Percentiles rank a stretch among this genome's conserved stretches.
These are phyloP conservation scores for Boletus barrowsii DNA, from an alignment of 768 basidiomycete genomes.

Conservation along the genomic window DNA sequence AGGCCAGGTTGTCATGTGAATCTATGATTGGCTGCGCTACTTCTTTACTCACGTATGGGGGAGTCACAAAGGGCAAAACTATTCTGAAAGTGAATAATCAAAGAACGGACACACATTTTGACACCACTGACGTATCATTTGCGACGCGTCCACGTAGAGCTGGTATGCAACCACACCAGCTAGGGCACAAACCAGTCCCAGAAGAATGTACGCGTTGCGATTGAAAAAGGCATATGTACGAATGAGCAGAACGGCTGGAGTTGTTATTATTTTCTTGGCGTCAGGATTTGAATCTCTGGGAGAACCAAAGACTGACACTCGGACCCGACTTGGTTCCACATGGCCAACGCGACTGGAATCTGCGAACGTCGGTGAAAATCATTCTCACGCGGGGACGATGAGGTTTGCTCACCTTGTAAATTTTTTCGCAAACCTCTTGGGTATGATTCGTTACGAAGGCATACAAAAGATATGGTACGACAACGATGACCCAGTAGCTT, in stretches of 20 bases:
- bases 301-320: constrained; percentile 48
- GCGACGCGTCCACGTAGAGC: constrained; percentile 72
- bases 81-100: constrained; percentile 11
- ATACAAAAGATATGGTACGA: constrained; percentile 76
- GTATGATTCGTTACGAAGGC: constrained; percentile 73
- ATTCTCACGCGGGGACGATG: neutral
- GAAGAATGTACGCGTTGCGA: constrained; percentile 64
- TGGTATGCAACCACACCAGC: constrained; percentile 78
- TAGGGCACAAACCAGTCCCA: constrained; percentile 60
- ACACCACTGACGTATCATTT: constrained; percentile 63
- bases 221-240: constrained; percentile 87
- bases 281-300: neutral
- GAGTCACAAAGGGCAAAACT: constrained; percentile 67
- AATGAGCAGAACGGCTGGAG: constrained; percentile 69
- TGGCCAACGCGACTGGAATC: constrained; percentile 78
- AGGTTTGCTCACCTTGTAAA: constrained; percentile 54
- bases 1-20: constrained; percentile 31
- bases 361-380: constrained; percentile 24
- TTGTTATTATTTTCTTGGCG: constrained; percentile 1
- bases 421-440: constrained; percentile 58
- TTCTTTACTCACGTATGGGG: constrained; percentile 49
- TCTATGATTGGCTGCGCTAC: neutral
- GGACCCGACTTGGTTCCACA: constrained; percentile 87
- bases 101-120: neutral
- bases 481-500: constrained; percentile 81